Evolutionary conservation across 176 grass and related monocot genomes (phyloP).

Genomic region (Avena atlantica): DNA sequence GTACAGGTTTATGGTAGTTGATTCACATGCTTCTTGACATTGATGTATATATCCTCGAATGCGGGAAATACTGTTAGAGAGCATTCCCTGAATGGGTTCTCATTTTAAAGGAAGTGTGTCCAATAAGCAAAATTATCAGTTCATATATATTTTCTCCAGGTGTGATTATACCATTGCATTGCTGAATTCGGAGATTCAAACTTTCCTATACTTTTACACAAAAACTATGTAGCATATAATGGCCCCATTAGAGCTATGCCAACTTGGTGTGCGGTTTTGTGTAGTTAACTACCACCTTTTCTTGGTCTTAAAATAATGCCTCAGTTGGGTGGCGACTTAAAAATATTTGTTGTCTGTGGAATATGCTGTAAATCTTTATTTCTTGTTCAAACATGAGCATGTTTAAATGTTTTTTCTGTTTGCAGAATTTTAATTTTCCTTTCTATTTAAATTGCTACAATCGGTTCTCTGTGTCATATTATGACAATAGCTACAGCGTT

Average conservation of each 20-base stretch:
- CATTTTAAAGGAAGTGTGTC: not conserved
- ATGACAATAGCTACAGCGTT: not conserved
- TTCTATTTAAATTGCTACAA: not conserved
- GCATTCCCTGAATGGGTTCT: conserved; percentile 6
- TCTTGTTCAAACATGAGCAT: conserved; percentile 3
- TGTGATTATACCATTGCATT: not conserved
- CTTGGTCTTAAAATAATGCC: not conserved
- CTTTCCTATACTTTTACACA: not conserved
- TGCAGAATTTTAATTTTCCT: not conserved
- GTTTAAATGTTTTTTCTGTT: conserved; percentile 7
- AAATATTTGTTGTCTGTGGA: not conserved
- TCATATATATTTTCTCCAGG: not conserved
- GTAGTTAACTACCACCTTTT: not conserved
- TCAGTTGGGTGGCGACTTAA: not conserved
- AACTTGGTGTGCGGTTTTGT: conserved; percentile 7
- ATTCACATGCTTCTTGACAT: conserved; percentile 20
- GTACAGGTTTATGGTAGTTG: not conserved
- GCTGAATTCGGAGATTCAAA: not conserved
- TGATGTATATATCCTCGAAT: not conserved
- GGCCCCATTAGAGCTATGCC: not conserved
- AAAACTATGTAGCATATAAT: not conserved
- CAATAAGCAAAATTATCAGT: not conserved
- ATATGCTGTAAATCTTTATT: conserved; percentile 17
- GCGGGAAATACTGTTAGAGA: not conserved
- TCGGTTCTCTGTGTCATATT: not conserved